Evolutionary conservation across 495 filamentous ascomycete genomes (phyloP), one percentile per base, ranked within the genome.

Genomic region (Bryoglossum gracile): DNA sequence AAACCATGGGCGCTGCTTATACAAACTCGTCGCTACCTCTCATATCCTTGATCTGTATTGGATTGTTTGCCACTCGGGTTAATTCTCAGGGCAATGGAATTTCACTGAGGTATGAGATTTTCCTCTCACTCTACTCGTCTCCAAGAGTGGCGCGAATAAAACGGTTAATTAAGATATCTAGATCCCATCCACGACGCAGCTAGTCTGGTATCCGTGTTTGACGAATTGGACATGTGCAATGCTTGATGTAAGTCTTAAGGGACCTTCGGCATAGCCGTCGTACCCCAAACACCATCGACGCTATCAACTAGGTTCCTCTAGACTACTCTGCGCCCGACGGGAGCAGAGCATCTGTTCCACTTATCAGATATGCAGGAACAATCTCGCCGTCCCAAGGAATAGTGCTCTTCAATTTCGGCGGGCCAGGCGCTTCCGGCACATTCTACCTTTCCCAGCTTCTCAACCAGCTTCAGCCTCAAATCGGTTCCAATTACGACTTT

Each of bases 401-500:
- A 40, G 4, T 55, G 19, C 36, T 55, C 39, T 45, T 45, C 42
- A 32, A 45, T n/a, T n/a, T n/a, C n/a, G 51, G 51, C 19, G 52
- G 52, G 19, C 52, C 52, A 11, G 52, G 52, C 8, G 39, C 30
- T 21, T 24, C 51, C 13, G 51, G 32, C 17, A n/a, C n/a, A n/a
- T n/a, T n/a, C n/a, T n/a, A n/a, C n/a, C n/a, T n/a, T n/a, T n/a
- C n/a, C n/a, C n/a, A n/a, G n/a, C n/a, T n/a, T n/a, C n/a, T n/a
- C n/a, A n/a, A 24, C 46, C 13, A 11, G 39, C 3, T 37, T 8
- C 33, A 11, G 45, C 18, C 32, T 50, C 17, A 8, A 44, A 18
- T 47, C 24, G 43, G 48, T n/a, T 46, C 63, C n/a, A 56, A 64
- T 42, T 71, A 63, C 38, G 71, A 76, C 42, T 64, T 77, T 30